Base-by-base conservation (phyloP, 129 eudicot species). In the Chrysanthemum makinoi region DNA sequence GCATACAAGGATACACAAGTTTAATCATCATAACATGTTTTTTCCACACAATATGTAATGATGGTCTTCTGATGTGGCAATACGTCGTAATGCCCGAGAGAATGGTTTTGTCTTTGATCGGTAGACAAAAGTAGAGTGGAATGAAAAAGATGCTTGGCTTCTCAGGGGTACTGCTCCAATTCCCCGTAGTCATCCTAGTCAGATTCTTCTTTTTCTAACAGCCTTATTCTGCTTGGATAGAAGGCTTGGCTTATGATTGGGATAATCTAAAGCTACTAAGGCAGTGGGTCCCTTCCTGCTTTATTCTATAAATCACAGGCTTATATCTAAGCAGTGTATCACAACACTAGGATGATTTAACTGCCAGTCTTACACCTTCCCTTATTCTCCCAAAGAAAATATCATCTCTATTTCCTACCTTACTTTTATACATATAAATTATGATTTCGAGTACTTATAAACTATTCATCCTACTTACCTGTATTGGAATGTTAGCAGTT, bases 81-180 rank as follows among this genome's bases (percentile, higher is more conserved):
- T 6, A 39, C 1, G 10, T 7, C 46, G 39, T 39, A 39, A 39
- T 6, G 46, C 46, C 46, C 46, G 46, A 39, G 46, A 39, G 74
- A 74, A 78, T 68, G 86, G 74, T 11, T 66, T 77, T 77, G 88
- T 85, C 89, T 77, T 83, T 74, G 74, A 70, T 76, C 22, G 16
- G 72, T 61, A 68, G 74, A 80, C 66, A 77, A 77, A 70, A 70
- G 77, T 63, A 44, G 71, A 62, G 61, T 35, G 50, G 81, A 79
- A 76, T 68, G 77, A 83, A 84, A 86, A 84, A 82, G 88, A 86
- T 91, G 84, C 96, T 83, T 82, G 80, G 94, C 91, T 91, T 88
- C 90, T 82, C 77, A 70, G 66, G 77, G 83, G 77, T 83, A 77
- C 73, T 83, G 88, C 85, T 86, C 88, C 79, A 88, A 66, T 69